Evolutionary conservation across 1,284 basidiomycete genomes (phyloP).

Genomic region (Somion occarium): DNA sequence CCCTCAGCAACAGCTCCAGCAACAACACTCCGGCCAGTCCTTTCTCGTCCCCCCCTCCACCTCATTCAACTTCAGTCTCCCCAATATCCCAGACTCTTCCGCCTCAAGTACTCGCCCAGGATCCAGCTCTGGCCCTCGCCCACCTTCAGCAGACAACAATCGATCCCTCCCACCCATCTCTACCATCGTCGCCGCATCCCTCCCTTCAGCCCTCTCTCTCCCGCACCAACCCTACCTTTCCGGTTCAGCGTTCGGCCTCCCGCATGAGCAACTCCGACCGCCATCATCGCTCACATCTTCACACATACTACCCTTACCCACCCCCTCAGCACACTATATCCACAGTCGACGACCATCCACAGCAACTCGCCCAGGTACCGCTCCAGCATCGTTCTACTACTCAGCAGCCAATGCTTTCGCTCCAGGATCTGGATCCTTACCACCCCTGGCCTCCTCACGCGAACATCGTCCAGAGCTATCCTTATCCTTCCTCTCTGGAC

Average conservation of each 20-base stretch:
- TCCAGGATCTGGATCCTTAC: conserved; percentile 32
- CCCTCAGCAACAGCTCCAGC: conserved; percentile 22
- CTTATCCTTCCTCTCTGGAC: conserved; percentile 34
- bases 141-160: conserved; percentile 33
- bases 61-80: conserved; percentile 44
- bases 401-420: conserved; percentile 35
- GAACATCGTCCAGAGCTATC: conserved; percentile 33
- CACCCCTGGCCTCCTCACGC: conserved; percentile 34
- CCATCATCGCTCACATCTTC: conserved; percentile 34
- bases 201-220: conserved; percentile 43
- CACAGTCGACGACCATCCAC: conserved; percentile 38
- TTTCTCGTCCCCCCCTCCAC: conserved; percentile 56
- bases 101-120: conserved; percentile 35
- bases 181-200: conserved; percentile 65
- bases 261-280: conserved; percentile 21
- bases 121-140: conserved; percentile 44
- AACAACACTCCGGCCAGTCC: conserved; percentile 53
- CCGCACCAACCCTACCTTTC: conserved; percentile 24
- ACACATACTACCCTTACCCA: conserved; percentile 43
- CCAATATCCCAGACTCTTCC: conserved; percentile 31
- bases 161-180: conserved; percentile 67
- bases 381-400: conserved; percentile 52
- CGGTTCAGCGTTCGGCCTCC: conserved; percentile 24
- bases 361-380: conserved; percentile 56
- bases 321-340: conserved; percentile 22